Evolutionary conservation across 257 asterid species (phyloP).

Genomic region (Prunella vulgaris): DNA sequence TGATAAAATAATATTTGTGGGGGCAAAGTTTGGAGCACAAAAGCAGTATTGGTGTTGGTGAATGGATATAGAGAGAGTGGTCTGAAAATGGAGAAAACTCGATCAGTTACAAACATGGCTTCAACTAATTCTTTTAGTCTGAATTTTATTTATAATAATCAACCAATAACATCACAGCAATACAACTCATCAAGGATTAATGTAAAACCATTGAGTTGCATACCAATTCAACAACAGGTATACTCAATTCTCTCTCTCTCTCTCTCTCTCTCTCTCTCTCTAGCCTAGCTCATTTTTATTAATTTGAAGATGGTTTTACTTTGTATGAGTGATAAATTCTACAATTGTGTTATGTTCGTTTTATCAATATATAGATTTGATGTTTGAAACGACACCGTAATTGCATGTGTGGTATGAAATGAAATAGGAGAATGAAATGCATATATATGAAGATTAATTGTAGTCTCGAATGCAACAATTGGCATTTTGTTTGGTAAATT

Average conservation of each 20-base stretch:
- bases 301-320: neutral
- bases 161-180: conserved; percentile 12
- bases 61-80: neutral
- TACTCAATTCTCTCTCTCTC: neutral
- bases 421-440: no score
- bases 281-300: neutral
- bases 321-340: no score
- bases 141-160: conserved; percentile 18
- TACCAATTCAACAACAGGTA: conserved; percentile 41
- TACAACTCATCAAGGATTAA: conserved; percentile 15
- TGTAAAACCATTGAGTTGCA: conserved; percentile 32
- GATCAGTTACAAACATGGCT: conserved; percentile 18
- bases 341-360: no score
- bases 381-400: no score
- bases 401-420: no score
- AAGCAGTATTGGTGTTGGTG: conserved; percentile 27
- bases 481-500: no score
- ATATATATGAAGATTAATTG: no score
- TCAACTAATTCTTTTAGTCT: conserved; percentile 15
- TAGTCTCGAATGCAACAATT: no score
- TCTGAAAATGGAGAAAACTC: neutral
- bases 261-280: neutral
- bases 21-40: conserved; percentile 12
- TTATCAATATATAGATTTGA: neutral
- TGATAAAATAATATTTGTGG: conserved; percentile 18